Percentiles rank a stretch among this genome's conserved stretches.
Evolutionary conservation across 805 yeast species (phyloP).

Genomic region (Saccharomycopsis javanensis): DNA sequence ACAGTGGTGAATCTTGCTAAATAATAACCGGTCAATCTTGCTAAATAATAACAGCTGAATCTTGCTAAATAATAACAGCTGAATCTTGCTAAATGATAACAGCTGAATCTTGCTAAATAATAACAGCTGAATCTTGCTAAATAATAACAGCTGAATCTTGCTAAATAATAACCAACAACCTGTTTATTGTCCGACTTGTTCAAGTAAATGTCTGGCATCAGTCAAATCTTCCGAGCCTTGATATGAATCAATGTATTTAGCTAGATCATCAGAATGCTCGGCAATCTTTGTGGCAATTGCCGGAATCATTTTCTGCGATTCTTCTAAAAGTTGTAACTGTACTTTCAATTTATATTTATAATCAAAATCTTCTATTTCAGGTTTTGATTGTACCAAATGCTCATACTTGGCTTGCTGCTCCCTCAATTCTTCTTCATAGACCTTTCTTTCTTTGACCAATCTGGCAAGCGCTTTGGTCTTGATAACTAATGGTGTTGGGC

Average conservation of each 20-base stretch:
- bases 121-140: too few species aligned
- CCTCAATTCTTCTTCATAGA: slow-evolving; percentile 49
- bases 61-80: too few species aligned
- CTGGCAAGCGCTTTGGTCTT: slow-evolving; percentile 61
- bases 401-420: slow-evolving; percentile 45
- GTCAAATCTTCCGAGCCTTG: slow-evolving; percentile 2
- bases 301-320: slow-evolving; percentile 44
- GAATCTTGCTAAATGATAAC: too few species aligned
- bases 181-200: background rate
- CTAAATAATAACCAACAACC: background rate
- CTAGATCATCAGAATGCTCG: slow-evolving; percentile 33
- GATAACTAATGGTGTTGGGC: slow-evolving; percentile 38
- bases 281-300: slow-evolving; percentile 35
- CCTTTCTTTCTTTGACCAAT: slow-evolving; percentile 53
- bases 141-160: background rate
- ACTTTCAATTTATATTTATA: slow-evolving; percentile 47
- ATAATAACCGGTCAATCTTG: too few species aligned
- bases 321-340: slow-evolving; percentile 42
- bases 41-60: too few species aligned
- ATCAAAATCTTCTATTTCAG: slow-evolving; percentile 37
- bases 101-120: too few species aligned
- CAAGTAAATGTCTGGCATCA: background rate
- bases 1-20: too few species aligned
- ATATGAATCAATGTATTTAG: background rate
- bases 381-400: slow-evolving; percentile 31